Base-by-base conservation (phyloP, 2,329 filamentous ascomycete species). In the Zopfia rhizophila region DNA sequence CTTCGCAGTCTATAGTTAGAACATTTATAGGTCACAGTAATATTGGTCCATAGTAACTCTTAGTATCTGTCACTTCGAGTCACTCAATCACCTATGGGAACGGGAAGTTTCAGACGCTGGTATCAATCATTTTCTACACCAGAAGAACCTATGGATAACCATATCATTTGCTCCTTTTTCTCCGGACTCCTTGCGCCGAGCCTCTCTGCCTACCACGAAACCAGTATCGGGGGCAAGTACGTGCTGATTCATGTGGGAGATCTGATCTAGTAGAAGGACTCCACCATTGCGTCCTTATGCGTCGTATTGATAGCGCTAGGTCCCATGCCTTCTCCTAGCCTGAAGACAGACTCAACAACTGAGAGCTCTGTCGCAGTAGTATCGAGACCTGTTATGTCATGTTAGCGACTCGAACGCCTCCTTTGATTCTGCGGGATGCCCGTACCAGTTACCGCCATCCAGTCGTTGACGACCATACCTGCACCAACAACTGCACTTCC, bases 241-340 rank as follows among this genome's bases (percentile, higher is more conserved):
- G 10, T 22, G n/a, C 12, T 30, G 17, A 28, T 25, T 17, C 33
- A 33, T 8, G 13, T 21, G 12, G 23, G 33, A 35, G 10, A 40
- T 29, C n/a, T 40, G 29, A 32, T 55, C 82, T 82, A 99, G 80
- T 99, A 99, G 79, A 97, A 99, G 65, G 90, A 96, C 81, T 99
- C 94, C 53, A 99, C 94, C 85, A 99, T 96, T 58, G 91, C 94
- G 73, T 97, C 93, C 84, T 97, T 97, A 80, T 97, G 87, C 61
- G 78, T 86, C 39, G 86, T 89, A 72, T 90, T 90, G 77, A 93
- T 91, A 63, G 84, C 86, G 66, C 85, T 85, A 38, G 91, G 87
- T 5, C 84, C 90, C 41, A 76, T 78, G 63, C 90, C 91, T 79
- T 97, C 93, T 55, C 92, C 92, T 33, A 99, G 80, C 65, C 91